Evolutionary conservation across 129 eudicot species (phyloP).

Genomic region (Glebionis coronaria): DNA sequence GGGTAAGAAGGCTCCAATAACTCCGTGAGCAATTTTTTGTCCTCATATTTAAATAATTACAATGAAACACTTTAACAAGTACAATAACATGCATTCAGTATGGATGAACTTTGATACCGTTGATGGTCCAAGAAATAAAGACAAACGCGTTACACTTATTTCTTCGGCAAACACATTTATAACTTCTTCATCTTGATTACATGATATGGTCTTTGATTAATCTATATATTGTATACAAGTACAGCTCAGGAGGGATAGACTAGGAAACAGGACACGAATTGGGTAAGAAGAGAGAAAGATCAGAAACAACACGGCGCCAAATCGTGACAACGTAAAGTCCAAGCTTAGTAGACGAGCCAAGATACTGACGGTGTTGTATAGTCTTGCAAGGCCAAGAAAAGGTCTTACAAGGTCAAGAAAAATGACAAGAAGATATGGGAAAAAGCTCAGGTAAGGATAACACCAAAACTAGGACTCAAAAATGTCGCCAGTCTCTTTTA

Average conservation of each 20-base stretch:
- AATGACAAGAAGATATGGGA: conserved; percentile 4
- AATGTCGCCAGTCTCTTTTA: too few relatives aligned
- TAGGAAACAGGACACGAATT: conserved; percentile 58
- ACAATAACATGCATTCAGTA: too few relatives aligned
- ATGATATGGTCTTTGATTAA: too few relatives aligned
- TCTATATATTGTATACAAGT: not conserved
- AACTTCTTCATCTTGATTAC: too few relatives aligned
- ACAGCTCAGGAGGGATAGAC: conserved; percentile 95
- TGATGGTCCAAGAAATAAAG: too few relatives aligned
- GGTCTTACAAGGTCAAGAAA: conserved; percentile 98
- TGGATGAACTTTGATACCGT: too few relatives aligned
- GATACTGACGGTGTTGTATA: not conserved
- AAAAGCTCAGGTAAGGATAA: conserved; percentile 88
- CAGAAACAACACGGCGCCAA: not conserved
- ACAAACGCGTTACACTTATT: too few relatives aligned
- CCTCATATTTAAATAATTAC: too few relatives aligned
- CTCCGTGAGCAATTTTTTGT: too few relatives aligned
- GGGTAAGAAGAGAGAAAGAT: conserved; percentile 25
- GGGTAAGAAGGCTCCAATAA: too few relatives aligned
- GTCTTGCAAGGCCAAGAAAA: conserved; percentile 98
- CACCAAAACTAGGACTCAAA: conserved; percentile 35
- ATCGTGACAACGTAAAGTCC: conserved; percentile 11
- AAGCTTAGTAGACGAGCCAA: conserved; percentile 11
- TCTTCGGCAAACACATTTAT: too few relatives aligned
- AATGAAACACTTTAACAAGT: too few relatives aligned